phyloP scores from a whole-genome alignment of 1,139 yeast species.

The Torulaspora globosa region DNA sequence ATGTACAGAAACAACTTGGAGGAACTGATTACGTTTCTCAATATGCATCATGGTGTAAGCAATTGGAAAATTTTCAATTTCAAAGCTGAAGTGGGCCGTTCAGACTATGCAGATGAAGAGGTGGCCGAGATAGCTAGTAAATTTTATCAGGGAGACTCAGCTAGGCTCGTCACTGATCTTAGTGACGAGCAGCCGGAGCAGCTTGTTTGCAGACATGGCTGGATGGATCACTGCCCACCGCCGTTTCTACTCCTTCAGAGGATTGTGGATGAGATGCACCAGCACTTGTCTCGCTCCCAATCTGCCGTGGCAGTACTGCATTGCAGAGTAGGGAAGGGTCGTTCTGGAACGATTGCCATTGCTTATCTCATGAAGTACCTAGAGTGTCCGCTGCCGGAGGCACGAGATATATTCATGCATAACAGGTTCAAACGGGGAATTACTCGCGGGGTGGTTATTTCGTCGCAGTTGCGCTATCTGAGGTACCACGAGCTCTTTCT shows the following conservation, averaged over 20 bases:
- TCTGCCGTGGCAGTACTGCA: constrained; percentile 66
- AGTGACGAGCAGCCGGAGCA: constrained; percentile 9
- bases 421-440: constrained; percentile 56
- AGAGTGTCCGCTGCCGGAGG: constrained; percentile 41
- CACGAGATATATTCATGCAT: constrained; percentile 50
- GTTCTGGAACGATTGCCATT: constrained; percentile 75
- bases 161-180: constrained; percentile 8
- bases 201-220: constrained; percentile 31
- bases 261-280: constrained; percentile 46
- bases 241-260: constrained; percentile 49
- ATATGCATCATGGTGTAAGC: constrained; percentile 43
- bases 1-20: constrained; percentile 54
- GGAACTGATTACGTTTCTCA: constrained; percentile 51
- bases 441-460: constrained; percentile 68
- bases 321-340: constrained; percentile 89
- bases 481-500: constrained; percentile 50
- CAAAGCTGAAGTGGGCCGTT: constrained; percentile 55
- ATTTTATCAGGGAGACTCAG: background rate
- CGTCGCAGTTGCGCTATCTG: constrained; percentile 65
- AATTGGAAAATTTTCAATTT: constrained; percentile 76
- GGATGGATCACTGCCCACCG: constrained; percentile 79
- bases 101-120: constrained; percentile 44
- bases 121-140: constrained; percentile 13
- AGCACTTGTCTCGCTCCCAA: constrained; percentile 38
- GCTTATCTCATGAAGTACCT: constrained; percentile 59